A percentile compares a stretch with the other conserved stretches of the same genome.
Conservation (phyloP, 768 basidiomycete genomes). For the Russula vinacea region DNA sequence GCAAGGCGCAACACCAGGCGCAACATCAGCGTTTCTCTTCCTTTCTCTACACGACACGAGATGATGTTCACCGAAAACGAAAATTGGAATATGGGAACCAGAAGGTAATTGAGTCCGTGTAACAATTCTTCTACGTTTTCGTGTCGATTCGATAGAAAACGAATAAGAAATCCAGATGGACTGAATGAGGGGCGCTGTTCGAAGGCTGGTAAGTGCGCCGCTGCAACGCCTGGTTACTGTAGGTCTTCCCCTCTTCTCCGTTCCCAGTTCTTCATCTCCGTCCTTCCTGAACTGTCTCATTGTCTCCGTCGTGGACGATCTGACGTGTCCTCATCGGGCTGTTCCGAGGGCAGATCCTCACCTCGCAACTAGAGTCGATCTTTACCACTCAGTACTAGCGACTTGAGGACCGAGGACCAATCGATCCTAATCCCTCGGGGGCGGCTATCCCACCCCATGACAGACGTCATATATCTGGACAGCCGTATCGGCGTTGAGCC, state of each 20-base stretch:
- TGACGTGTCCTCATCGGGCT: neutral
- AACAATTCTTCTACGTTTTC: neutral
- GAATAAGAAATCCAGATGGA: neutral
- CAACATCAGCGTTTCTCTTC: neutral
- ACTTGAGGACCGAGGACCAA: neutral
- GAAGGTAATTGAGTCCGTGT: neutral
- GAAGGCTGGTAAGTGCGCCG: neutral
- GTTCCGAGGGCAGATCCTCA: neutral
- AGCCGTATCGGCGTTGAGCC: neutral
- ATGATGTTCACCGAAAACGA: neutral
- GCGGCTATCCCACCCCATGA: neutral
- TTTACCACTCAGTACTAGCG: neutral
- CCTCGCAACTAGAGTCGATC: neutral
- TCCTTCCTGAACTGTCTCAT: neutral
- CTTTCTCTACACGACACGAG: neutral
- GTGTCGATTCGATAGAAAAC: neutral
- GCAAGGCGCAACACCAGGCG: neutral
- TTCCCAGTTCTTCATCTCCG: neutral
- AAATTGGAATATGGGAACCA: too few relatives aligned
- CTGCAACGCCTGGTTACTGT: neutral
- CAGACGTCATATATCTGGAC: neutral
- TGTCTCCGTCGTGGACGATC: neutral
- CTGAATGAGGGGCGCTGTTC: neutral
- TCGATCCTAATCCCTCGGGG: neutral
- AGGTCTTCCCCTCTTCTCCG: neutral